A percentile compares a stretch with the other conserved stretches of the same genome.
Conservation (phyloP, 1,139 yeast genomes). For the Magnusiomyces suaveolens region DNA sequence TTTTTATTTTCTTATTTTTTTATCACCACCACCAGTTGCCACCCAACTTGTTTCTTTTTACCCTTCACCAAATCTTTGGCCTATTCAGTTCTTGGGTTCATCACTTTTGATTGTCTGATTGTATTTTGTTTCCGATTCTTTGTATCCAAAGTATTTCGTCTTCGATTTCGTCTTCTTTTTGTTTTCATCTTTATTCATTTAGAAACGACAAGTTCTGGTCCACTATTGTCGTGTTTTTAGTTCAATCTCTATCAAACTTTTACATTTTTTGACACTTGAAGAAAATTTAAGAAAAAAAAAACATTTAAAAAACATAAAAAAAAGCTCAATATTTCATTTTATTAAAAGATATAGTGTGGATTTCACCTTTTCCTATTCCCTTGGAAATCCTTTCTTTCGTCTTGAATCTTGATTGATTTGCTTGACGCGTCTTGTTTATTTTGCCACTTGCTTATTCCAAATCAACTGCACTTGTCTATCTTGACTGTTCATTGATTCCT, state of each 20-base stretch:
- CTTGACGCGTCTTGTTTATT: neutral
- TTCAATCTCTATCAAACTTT: no score
- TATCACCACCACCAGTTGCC: neutral
- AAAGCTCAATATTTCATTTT: no score
- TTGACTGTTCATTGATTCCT: neutral
- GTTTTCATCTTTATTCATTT: no score
- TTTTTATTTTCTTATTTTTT: neutral
- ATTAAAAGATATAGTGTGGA: neutral
- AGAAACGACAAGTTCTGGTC: no score
- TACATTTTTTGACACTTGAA: no score
- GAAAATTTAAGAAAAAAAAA: no score
- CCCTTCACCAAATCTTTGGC: neutral
- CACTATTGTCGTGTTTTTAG: no score
- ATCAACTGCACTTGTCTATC: constrained; percentile 1
- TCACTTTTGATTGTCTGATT: no score
- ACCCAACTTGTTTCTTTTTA: neutral
- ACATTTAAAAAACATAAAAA: no score
- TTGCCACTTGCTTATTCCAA: neutral
- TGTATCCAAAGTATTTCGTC: no score
- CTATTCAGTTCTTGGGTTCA: neutral
- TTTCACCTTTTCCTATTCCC: neutral
- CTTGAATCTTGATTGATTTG: neutral
- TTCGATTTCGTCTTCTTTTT: no score
- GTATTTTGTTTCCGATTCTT: no score
- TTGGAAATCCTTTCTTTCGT: neutral